These are phyloP conservation scores for Amphicarpaea edgeworthii DNA, from an alignment of 306 rosid genomes.

Conservation along the genomic window DNA sequence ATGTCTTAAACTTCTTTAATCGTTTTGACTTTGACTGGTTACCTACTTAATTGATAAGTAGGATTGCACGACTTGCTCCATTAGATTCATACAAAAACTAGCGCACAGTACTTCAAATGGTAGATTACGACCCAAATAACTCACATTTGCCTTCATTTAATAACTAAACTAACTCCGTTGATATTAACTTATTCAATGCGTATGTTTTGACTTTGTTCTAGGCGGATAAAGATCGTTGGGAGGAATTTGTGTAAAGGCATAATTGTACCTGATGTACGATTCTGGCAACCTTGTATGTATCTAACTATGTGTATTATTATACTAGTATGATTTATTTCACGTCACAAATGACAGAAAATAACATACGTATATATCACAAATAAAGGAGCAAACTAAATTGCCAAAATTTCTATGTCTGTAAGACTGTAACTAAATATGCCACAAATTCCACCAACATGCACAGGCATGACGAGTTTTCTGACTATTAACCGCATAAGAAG, in stretches of 20 bases:
- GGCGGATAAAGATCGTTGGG: too few relatives aligned
- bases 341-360: conserved; percentile 1
- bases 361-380: neutral
- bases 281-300: neutral
- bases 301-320: neutral
- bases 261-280: neutral
- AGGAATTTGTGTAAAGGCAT: neutral
- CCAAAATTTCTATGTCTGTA: conserved; percentile 37
- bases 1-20: too few relatives aligned
- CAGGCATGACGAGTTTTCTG: conserved; percentile 7
- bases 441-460: conserved; percentile 35
- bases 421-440: conserved; percentile 33
- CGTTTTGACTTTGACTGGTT: too few relatives aligned
- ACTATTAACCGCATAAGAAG: neutral
- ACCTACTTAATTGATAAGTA: neutral
- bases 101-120: neutral
- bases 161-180: neutral
- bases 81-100: neutral
- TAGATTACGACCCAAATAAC: neutral
- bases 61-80: neutral
- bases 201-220: too few relatives aligned
- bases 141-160: neutral
- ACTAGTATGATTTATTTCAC: neutral
- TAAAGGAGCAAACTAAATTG: conserved; percentile 18
- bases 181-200: too few relatives aligned